phyloP scores from a whole-genome alignment of 257 asterid genomes.

The Coffea canephora region DNA sequence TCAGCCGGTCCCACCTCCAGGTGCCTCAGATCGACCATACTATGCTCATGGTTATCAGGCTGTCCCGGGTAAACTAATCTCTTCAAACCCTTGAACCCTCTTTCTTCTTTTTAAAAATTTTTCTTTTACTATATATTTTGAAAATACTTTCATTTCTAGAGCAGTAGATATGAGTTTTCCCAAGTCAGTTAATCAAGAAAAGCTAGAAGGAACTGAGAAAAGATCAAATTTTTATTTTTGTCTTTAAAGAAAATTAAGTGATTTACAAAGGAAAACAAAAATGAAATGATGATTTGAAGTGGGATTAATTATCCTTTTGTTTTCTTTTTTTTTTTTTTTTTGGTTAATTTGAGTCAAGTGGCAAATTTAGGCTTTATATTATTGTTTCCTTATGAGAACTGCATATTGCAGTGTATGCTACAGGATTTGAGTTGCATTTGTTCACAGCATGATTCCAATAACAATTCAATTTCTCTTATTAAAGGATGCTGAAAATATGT shows the following conservation, averaged over 20 bases:
- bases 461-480: neutral
- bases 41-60: constrained; percentile 80
- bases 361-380: neutral
- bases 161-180: neutral
- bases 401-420: neutral
- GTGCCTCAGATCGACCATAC: constrained; percentile 44
- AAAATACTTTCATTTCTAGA: neutral
- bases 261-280: neutral
- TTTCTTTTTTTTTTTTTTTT: neutral
- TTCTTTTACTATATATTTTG: neutral
- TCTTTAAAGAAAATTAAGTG: neutral
- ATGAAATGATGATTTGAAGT: neutral
- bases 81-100: neutral
- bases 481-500: neutral
- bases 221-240: constrained; percentile 1
- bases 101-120: neutral
- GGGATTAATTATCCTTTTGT: neutral
- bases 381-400: neutral
- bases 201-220: neutral
- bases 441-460: neutral
- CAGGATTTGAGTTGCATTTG: neutral
- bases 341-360: neutral
- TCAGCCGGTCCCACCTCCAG: constrained; percentile 87
- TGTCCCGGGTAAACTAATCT: constrained; percentile 54
- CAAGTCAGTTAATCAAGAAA: constrained; percentile 1